Evolutionary conservation across 139 green algal species (phyloP), one percentile per base, ranked within the genome.

Genomic region (Chlorella sp.): DNA sequence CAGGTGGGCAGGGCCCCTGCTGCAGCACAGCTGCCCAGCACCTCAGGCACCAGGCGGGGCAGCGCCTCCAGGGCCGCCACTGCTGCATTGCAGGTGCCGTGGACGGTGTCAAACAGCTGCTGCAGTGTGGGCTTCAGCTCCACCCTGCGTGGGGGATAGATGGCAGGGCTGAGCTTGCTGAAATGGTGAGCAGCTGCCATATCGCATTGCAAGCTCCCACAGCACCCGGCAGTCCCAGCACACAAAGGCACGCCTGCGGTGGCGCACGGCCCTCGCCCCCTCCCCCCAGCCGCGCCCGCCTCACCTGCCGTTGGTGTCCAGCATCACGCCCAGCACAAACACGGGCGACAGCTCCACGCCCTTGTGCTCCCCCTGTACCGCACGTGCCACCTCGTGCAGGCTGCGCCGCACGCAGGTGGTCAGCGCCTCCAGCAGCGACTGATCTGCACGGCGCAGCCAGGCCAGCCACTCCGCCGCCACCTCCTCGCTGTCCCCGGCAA

Each of bases 391-490:
- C 88, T 98, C 93, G 80, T 95, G 91, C 84, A 98, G 85, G 38
- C 86, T 93, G 74, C 90, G 92, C 88, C 96, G 95, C 17, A 97
- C 92, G 16, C 92, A 91, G 76, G 87, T 47, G 1, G 91, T 90
- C 88, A 98, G 85, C n/a, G 94, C 93, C 23, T 96, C 95, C 83
- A 96, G 92, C 90, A 98, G 81, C 83, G 91, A 92, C 68, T 28
- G 32, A 18, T 74, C 34, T 9, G 82, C 80, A 80, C 93, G 94
- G n/a, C 89, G 81, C 20, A 93, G 94, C 89, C 93, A 97, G 51
- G 87, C 83, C 85, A 94, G 88, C 95, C 95, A 98, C 88, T 98
- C 95, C 1, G 87, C 85, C 84, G 97, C 94, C 72, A 98, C 95
- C 82, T 98, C 94, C 84, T 97, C 94, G 30, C 83, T 89, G 87